Percentiles rank a stretch among this genome's conserved stretches.
phyloP scores from a whole-genome alignment of 2,329 filamentous ascomycete species.

The Bimuria novae-zelandiae region DNA sequence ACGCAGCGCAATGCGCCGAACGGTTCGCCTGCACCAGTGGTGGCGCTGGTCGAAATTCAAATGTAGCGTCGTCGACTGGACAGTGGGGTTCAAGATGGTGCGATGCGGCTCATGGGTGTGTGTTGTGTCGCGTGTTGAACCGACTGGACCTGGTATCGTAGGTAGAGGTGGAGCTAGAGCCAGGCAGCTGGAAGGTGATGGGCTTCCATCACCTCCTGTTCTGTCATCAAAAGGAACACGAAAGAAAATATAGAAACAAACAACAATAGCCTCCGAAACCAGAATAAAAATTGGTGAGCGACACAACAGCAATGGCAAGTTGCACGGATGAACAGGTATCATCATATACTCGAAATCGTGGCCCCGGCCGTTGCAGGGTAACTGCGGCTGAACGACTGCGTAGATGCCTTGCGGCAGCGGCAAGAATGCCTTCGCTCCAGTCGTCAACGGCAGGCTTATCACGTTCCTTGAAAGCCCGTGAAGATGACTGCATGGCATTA shows the following conservation, averaged over 20 bases:
- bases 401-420: constrained; percentile 19
- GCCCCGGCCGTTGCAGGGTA: constrained; percentile 5
- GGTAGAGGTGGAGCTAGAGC: too few relatives aligned
- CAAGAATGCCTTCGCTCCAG: constrained; percentile 7
- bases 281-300: not conserved
- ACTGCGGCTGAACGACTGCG: constrained; percentile 17
- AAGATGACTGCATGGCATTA: constrained; percentile 19
- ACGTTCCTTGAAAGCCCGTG: constrained; percentile 10
- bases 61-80: not conserved
- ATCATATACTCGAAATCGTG: constrained; percentile 14
- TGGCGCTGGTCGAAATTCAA: not conserved
- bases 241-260: not conserved
- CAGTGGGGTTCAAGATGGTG: constrained; percentile 1
- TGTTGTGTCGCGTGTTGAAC: constrained; percentile 5
- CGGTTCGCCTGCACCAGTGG: not conserved
- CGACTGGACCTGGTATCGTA: too few relatives aligned
- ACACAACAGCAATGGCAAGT: not conserved
- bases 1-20: too few relatives aligned
- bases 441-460: constrained; percentile 20
- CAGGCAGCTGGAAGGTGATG: constrained; percentile 6
- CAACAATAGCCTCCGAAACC: constrained; percentile 2
- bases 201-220: constrained; percentile 5
- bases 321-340: constrained; percentile 9
- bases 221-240: constrained; percentile 5
- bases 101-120: not conserved